Base-by-base conservation (phyloP, 2,329 filamentous ascomycete genomes). In the Scytalidium sp. region DNA sequence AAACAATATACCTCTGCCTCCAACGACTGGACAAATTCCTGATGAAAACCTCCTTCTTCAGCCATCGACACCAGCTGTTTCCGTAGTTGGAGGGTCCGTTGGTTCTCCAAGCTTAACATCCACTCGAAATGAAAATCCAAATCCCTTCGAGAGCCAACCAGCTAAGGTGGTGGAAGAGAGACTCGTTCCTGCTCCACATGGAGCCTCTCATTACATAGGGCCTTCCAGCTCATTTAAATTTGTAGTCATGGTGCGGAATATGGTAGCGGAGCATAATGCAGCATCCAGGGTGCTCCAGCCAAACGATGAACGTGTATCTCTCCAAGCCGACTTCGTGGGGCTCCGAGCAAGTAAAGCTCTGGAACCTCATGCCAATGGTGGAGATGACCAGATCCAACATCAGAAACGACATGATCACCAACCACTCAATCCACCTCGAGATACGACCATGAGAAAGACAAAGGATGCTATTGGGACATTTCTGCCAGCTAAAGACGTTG, bases 1-100 rank as follows among this genome's bases (percentile, higher is more conserved):
- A n/a, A 63, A 65, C 49, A 61, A 64, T 13, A 68, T 73, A 43
- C 19, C 53, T 1, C 68, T 74, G 60, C 71, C 70, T 2, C 57
- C 60, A 49, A 57, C 59, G n/a, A 58, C 53, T 45, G 59, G 56
- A 27, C 57, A 61, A 23, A 55, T 47, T 1, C 47, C 56, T 2
- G 54, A 52, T 6, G 56, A 60, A 27, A 58, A 62, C 29, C 55
- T 63, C 3, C 62, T 64, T 43, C 57, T 46, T 32, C 51, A 58
- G 3, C 45, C 57, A 15, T 55, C 57, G 1, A 51, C 50, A 29
- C 44, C 46, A 17, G 43, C 43, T 11, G 49, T 15, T 36, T 5
- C 11, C 13, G 11, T 5, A 36, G 32, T 4, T 36, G 15, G 11
- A 15, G 32, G 32, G 7, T 5, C 17, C 15, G 11, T 36, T 10